Evolutionary conservation across 2,329 filamentous ascomycete genomes (phyloP), one percentile per base, ranked within the genome.

Genomic region (Apiospora malaysiana): DNA sequence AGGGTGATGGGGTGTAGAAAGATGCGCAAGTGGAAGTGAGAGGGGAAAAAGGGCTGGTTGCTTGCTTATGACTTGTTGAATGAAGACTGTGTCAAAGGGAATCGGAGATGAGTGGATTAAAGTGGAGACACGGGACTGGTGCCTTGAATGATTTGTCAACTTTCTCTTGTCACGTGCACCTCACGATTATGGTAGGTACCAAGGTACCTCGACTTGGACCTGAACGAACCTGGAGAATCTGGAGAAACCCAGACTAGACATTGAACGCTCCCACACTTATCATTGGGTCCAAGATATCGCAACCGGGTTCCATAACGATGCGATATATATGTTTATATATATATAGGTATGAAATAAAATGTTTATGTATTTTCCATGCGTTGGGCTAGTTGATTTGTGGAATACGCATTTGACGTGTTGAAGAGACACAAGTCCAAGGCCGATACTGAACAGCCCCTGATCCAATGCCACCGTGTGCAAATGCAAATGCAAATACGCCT

Each of bases 141-240:
- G 32, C 32, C 56, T 63, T 63, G 18, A 63, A 63, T 63, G 56
- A 63, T 40, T 63, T 63, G 56, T 63, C 56, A 63, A 56, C 49
- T 18, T 32, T 23, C 3, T 18, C 14, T 25, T 3, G 32, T 32
- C 32, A 32, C 32, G 32, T 32, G 32, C 32, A 6, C 32, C 23
- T 27, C 12, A 27, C 47, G n/a, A n/a, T n/a, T n/a, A n/a, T n/a
- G n/a, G n/a, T 59, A 4, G 51, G 51, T 59, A 59, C 51, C 51
- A 8, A 18, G 51, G 51, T 59, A 59, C 27, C 6, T 59, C 6
- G 32, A 32, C 32, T 32, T 32, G 3, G 32, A 32, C 32, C 32
- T 32, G 3, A 6, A 32, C 32, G 32, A 32, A 32, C 3, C 32
- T 32, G 32, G 32, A 32, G 32, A 32, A 56, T 25, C 49, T 56